phyloP scores from a whole-genome alignment of 257 asterid species.

The Rauvolfia tetraphylla region DNA sequence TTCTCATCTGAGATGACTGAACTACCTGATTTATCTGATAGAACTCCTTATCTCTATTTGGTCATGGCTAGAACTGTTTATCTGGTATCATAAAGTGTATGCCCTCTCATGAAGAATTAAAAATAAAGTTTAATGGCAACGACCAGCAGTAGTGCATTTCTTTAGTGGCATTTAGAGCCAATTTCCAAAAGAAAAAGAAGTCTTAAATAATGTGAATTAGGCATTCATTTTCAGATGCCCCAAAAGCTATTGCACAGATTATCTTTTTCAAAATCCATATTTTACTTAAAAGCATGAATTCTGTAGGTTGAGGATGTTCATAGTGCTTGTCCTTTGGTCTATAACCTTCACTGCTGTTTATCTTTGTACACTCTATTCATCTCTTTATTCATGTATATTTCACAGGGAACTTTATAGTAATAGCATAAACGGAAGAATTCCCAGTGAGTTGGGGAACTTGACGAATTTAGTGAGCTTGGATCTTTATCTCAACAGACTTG shows the following conservation, averaged over 20 bases:
- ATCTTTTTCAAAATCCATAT: not conserved
- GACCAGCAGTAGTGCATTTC: too few species aligned
- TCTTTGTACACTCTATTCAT: not conserved
- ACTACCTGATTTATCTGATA: not conserved
- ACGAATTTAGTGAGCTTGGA: constrained; percentile 91
- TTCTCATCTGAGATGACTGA: not conserved
- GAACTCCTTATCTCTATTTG: not conserved
- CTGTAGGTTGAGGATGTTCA: not conserved
- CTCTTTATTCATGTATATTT: constrained; percentile 1
- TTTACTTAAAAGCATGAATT: not conserved
- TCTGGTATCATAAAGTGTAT: not conserved
- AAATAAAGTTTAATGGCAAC: too few species aligned
- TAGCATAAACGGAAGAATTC: constrained; percentile 71
- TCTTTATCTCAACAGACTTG: constrained; percentile 73
- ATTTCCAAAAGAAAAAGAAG: not conserved
- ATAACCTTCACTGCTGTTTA: not conserved
- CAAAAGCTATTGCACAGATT: not conserved
- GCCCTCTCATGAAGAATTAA: not conserved
- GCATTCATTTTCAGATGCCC: not conserved
- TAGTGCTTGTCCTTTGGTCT: not conserved
- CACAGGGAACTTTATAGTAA: constrained; percentile 92
- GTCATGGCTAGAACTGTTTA: too few species aligned
- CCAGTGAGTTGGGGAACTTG: constrained; percentile 79
- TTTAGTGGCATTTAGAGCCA: too few species aligned
- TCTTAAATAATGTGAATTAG: not conserved